Conservation (phyloP, 371 early-diverging fungal species). For the Mortierella sp. region DNA sequence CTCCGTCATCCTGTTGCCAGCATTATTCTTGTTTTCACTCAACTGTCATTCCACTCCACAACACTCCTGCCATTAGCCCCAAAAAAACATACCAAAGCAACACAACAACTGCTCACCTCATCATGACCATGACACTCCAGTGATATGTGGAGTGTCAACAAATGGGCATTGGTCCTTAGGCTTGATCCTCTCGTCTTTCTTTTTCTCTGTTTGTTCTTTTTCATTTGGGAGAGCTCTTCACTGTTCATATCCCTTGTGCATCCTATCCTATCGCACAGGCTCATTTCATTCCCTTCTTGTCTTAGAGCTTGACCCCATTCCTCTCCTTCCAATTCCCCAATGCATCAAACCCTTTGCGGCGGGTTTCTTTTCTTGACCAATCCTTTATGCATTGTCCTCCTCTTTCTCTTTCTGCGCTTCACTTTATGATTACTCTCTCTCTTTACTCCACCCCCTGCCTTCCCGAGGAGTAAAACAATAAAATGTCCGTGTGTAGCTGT, state of each 20-base stretch:
- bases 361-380: background rate
- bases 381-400: background rate
- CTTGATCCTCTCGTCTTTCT: background rate
- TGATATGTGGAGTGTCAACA: constrained; percentile 2
- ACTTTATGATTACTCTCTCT: too few relatives aligned
- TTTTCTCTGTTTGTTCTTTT: background rate
- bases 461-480: background rate
- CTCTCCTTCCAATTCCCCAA: background rate
- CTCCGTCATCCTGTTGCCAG: background rate
- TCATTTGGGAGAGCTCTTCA: too few relatives aligned
- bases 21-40: background rate
- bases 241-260: too few relatives aligned
- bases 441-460: background rate
- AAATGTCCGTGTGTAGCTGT: constrained; percentile 5
- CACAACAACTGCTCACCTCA: background rate
- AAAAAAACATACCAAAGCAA: background rate
- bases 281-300: too few relatives aligned
- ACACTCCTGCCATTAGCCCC: constrained; percentile 2
- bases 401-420: too few relatives aligned
- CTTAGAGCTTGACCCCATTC: background rate
- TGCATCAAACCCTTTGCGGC: background rate
- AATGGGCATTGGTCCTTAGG: background rate
- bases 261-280: too few relatives aligned
- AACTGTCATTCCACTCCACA: constrained; percentile 6
- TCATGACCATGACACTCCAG: background rate